Conservation (phyloP, 2,329 filamentous ascomycete species). For the Colletotrichum sublineola region DNA sequence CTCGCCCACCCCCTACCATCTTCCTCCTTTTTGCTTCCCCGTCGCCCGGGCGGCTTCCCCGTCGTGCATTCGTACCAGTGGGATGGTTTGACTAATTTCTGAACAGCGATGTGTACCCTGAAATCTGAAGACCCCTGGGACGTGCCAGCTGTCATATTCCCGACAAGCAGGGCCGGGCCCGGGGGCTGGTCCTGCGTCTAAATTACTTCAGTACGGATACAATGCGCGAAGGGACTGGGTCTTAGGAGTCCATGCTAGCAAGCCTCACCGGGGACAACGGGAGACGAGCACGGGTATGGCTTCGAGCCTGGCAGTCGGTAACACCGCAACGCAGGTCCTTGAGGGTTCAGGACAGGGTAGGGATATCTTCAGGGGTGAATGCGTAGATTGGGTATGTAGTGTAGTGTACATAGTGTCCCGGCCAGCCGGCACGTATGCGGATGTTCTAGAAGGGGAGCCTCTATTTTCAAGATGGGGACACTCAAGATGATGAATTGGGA, state of each 20-base stretch:
- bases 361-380: neutral
- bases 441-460: constrained; percentile 31
- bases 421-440: constrained; percentile 29
- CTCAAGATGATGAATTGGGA: constrained; percentile 26
- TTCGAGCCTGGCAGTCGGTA: constrained; percentile 32
- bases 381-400: neutral
- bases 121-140: constrained; percentile 20
- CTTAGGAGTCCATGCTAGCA: constrained; percentile 20
- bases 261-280: constrained; percentile 30
- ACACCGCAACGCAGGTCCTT: constrained; percentile 29
- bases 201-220: neutral
- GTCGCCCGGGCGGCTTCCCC: constrained; percentile 11
- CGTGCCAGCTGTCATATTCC: constrained; percentile 39
- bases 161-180: constrained; percentile 28
- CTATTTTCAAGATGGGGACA: constrained; percentile 30
- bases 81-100: constrained; percentile 35
- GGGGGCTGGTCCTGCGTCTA: neutral
- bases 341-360: constrained; percentile 3
- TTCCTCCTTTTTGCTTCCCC: constrained; percentile 14
- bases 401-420: constrained; percentile 11
- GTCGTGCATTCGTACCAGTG: constrained; percentile 25
- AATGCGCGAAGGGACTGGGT: constrained; percentile 1
- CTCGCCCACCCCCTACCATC: constrained; percentile 1
- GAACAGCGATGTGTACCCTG: constrained; percentile 43
- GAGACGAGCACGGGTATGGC: constrained; percentile 11